Conservation (phyloP, 495 filamentous ascomycete species). For the Thermothielavioides terrestris region DNA sequence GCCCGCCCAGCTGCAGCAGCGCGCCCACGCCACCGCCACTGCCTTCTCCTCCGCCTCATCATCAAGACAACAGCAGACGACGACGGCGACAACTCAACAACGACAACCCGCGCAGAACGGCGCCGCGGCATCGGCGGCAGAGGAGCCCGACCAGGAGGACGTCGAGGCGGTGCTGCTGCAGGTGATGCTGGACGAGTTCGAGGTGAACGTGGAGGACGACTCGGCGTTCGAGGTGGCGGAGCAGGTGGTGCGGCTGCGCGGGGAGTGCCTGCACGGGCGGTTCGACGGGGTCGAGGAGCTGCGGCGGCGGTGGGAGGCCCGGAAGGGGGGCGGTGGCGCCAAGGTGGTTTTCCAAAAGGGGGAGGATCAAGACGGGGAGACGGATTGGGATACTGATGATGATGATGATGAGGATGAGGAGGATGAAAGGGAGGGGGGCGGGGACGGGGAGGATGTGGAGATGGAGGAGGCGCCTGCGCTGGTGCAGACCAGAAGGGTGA, state of each 20-base stretch:
- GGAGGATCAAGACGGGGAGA: slow-evolving; percentile 52
- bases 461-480: slow-evolving; percentile 66
- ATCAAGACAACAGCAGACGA: background rate
- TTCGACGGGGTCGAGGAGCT: slow-evolving; percentile 60
- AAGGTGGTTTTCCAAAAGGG: slow-evolving; percentile 52
- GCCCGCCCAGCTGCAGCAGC: slow-evolving; percentile 12
- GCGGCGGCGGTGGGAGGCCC: slow-evolving; percentile 55
- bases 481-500: slow-evolving; percentile 52
- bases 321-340: slow-evolving; percentile 43
- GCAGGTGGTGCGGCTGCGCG: slow-evolving; percentile 58
- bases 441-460: slow-evolving; percentile 61
- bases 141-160: slow-evolving; percentile 70
- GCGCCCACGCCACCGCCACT: no score
- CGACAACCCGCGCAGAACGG: background rate
- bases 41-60: no score
- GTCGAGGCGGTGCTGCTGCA: slow-evolving; percentile 76
- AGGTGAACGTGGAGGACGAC: slow-evolving; percentile 82
- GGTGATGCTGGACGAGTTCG: slow-evolving; percentile 93
- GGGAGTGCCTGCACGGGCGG: slow-evolving; percentile 52
- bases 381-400: slow-evolving; percentile 45
- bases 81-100: background rate
- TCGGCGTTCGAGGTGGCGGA: slow-evolving; percentile 66
- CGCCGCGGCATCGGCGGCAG: background rate
- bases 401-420: slow-evolving; percentile 45
- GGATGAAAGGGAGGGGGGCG: slow-evolving; percentile 45